A percentile compares a stretch with the other conserved stretches of the same genome.
Evolutionary conservation across 2,329 filamentous ascomycete species (phyloP).

Genomic region (Clonostachys rhizophaga): DNA sequence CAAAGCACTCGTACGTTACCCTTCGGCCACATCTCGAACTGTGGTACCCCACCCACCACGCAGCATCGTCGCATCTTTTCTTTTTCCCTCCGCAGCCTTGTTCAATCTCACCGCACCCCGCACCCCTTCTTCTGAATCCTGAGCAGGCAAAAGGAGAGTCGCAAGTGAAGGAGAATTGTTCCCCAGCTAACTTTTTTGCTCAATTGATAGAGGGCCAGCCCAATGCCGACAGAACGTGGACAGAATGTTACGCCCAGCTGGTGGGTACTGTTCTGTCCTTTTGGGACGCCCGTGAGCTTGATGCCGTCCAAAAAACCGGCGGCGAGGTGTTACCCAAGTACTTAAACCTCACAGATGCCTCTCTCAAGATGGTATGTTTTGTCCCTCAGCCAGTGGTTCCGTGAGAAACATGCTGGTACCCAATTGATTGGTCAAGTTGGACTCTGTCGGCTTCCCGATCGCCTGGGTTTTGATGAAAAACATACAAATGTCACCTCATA

Average conservation of each 20-base stretch:
- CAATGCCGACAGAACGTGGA: slow-evolving; percentile 84
- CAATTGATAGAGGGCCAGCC: slow-evolving; percentile 69
- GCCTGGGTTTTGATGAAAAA: background rate
- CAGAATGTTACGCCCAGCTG: slow-evolving; percentile 94
- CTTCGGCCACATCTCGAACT: slow-evolving; percentile 1
- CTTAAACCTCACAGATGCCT: slow-evolving; percentile 95
- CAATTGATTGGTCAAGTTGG: background rate
- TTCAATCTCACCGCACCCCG: too few species aligned
- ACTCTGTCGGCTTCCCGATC: background rate
- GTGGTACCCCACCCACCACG: background rate
- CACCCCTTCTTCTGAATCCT: slow-evolving; percentile 5
- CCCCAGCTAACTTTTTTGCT: background rate
- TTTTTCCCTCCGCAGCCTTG: too few species aligned
- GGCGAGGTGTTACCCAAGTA: slow-evolving; percentile 86
- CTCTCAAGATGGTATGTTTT: slow-evolving; percentile 83
- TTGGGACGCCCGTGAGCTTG: slow-evolving; percentile 91
- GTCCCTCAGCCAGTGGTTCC: background rate
- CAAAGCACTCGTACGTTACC: slow-evolving; percentile 73
- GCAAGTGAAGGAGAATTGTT: background rate
- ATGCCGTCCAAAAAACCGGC: slow-evolving; percentile 72
- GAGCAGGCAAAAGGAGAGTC: background rate
- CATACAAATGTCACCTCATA: background rate
- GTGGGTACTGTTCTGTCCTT: slow-evolving; percentile 91
- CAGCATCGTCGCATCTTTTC: too few species aligned
- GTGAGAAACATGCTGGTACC: too few species aligned